Evolutionary conservation across 306 rosid species (phyloP).

Genomic region (Pyrus betulifolia): DNA sequence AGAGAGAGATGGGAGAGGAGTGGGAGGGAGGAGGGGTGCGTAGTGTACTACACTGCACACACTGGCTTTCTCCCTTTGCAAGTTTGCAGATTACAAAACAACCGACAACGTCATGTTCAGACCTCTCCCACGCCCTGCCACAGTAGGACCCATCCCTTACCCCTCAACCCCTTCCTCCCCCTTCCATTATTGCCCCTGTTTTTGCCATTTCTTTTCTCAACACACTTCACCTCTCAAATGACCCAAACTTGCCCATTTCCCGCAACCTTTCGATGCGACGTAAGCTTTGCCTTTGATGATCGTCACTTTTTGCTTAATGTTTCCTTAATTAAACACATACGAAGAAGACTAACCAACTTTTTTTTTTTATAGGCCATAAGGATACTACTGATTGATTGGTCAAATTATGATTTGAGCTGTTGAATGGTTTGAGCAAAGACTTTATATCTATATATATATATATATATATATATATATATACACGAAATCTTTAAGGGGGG

Average conservation of each 20-base stretch:
- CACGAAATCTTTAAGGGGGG: too few relatives aligned
- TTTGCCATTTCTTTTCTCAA: slow-evolving; percentile 20
- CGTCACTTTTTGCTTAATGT: neutral
- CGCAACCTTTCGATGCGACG: neutral
- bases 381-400: neutral
- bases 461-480: too few relatives aligned
- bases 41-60: neutral
- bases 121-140: slow-evolving; percentile 69
- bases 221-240: slow-evolving; percentile 1
- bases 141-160: slow-evolving; percentile 33
- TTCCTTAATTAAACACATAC: slow-evolving; percentile 25
- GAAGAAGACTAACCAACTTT: neutral
- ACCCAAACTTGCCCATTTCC: slow-evolving; percentile 16
- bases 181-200: slow-evolving; percentile 34
- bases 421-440: too few relatives aligned
- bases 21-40: neutral
- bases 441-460: too few relatives aligned
- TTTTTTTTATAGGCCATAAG: too few relatives aligned
- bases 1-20: neutral
- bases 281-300: neutral
- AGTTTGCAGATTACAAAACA: slow-evolving; percentile 32
- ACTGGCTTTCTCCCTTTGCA: neutral
- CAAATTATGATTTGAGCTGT: neutral
- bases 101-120: slow-evolving; percentile 70
- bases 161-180: neutral